These are phyloP conservation scores for Diaporthe eres DNA, from an alignment of 2,329 filamentous ascomycete species.

Conservation along the genomic window DNA sequence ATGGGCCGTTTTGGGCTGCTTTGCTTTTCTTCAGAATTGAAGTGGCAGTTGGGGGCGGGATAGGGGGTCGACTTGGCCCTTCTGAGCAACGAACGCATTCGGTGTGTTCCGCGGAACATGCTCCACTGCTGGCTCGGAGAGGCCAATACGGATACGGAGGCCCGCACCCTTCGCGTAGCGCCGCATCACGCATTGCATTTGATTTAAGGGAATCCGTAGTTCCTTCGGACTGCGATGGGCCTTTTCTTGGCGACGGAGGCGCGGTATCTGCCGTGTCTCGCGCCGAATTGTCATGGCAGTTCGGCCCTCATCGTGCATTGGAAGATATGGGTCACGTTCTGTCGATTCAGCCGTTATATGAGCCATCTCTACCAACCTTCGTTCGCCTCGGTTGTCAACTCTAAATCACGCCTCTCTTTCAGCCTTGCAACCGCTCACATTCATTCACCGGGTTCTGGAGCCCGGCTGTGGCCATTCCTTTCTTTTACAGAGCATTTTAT, in stretches of 20 bases:
- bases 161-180: neutral
- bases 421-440: neutral
- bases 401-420: neutral
- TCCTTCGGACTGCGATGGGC: neutral
- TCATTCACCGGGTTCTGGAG: neutral
- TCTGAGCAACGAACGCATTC: neutral
- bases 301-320: neutral
- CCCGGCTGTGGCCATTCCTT: neutral
- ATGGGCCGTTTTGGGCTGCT: neutral
- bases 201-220: neutral
- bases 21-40: neutral
- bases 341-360: neutral
- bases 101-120: neutral
- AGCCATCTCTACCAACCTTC: neutral
- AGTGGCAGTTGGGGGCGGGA: neutral
- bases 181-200: neutral
- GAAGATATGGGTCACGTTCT: neutral
- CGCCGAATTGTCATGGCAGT: neutral
- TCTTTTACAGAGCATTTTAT: neutral
- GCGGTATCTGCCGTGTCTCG: neutral
- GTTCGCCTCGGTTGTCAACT: neutral
- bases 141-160: neutral
- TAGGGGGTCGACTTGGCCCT: neutral
- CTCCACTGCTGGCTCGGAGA: neutral
- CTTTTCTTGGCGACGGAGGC: neutral